Conservation (phyloP, 352 stramenopile species). For the Elongisporangium prolatum region DNA sequence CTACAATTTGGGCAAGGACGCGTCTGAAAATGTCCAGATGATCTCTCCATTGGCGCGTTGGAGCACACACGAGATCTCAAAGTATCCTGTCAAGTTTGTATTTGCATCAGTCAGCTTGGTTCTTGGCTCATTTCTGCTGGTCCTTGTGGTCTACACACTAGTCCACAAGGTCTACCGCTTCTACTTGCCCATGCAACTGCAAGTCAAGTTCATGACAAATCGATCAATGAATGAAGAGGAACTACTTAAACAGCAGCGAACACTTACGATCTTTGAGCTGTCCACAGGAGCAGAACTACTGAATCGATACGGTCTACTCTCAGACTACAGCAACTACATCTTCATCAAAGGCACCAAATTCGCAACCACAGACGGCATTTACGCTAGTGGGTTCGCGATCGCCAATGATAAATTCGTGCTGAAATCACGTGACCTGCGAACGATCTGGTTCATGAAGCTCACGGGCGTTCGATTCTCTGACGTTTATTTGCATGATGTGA, state of each 20-base stretch:
- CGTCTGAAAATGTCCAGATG: constrained; percentile 15
- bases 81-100: constrained; percentile 18
- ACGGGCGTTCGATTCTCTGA: background rate
- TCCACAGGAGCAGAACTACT: background rate
- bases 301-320: constrained; percentile 17
- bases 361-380: background rate
- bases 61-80: constrained; percentile 21
- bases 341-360: background rate
- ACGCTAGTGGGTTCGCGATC: background rate
- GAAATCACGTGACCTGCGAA: background rate
- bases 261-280: background rate
- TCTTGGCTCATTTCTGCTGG: constrained; percentile 21
- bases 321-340: constrained; percentile 24
- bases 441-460: background rate
- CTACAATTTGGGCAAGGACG: background rate
- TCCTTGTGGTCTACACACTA: constrained; percentile 12
- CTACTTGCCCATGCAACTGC: constrained; percentile 14
- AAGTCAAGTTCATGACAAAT: background rate
- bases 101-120: constrained; percentile 3
- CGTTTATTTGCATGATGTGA: background rate
- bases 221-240: background rate
- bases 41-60: constrained; percentile 26
- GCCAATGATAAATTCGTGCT: background rate
- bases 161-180: constrained; percentile 26
- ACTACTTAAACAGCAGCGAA: background rate